Percentiles rank a stretch among this genome's conserved stretches.
Conservation (phyloP, 31 red algal species). For the Pterothamnion heteromorphum region DNA sequence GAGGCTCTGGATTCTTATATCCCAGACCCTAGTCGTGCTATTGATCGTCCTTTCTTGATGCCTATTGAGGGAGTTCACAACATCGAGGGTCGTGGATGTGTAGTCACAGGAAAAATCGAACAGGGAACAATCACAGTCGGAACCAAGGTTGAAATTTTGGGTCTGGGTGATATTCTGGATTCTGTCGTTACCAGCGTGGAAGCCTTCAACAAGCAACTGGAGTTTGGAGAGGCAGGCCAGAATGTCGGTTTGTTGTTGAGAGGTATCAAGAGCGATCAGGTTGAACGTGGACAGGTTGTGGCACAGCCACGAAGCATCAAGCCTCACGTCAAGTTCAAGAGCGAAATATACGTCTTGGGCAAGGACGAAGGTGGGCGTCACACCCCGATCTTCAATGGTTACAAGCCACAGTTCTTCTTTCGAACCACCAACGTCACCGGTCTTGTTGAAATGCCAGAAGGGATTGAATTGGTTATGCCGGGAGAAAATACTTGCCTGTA, state of each 20-base stretch:
- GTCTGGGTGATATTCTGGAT: conserved; percentile 71
- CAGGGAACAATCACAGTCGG: conserved; percentile 80
- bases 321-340: conserved; percentile 85
- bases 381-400: conserved; percentile 92
- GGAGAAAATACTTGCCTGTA: conserved; percentile 80
- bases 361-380: conserved; percentile 98
- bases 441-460: conserved; percentile 66
- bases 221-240: conserved; percentile 87
- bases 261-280: conserved; percentile 87
- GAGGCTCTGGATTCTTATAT: conserved; percentile 80
- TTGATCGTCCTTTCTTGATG: conserved; percentile 91
- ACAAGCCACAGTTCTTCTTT: conserved; percentile 89
- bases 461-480: conserved; percentile 95
- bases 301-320: conserved; percentile 76
- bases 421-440: conserved; percentile 96
- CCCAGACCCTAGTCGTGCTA: conserved; percentile 72
- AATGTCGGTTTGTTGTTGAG: conserved; percentile 87
- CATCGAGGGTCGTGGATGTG: conserved; percentile 90
- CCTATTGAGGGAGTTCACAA: conserved; percentile 86
- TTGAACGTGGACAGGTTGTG: conserved; percentile 79
- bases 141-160: conserved; percentile 87
- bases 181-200: conserved; percentile 92
- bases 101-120: conserved; percentile 92
- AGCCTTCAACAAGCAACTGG: conserved; percentile 90
- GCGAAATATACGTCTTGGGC: conserved; percentile 82